Evolutionary conservation across 768 basidiomycete species (phyloP).

Genomic region (Clavulina sp.): DNA sequence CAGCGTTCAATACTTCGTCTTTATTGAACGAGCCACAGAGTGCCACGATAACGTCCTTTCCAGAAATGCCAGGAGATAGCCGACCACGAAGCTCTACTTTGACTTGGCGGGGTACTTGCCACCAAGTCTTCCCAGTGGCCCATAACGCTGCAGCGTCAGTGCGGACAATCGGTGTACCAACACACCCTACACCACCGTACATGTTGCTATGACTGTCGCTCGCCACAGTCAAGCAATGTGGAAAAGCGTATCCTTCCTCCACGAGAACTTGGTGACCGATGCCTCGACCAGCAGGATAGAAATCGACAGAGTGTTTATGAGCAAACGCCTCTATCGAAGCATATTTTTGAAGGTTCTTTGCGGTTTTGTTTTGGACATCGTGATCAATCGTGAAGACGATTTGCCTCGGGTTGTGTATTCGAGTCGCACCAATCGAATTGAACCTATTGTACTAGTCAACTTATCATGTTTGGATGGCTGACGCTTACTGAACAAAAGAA

Average conservation of each 20-base stretch:
- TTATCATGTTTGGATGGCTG: background rate
- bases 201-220: constrained; percentile 96
- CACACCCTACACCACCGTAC: constrained; percentile 95
- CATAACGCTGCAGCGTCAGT: constrained; percentile 91
- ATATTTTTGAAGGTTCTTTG: constrained; percentile 86
- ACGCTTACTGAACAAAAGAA: background rate
- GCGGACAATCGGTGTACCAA: constrained; percentile 93
- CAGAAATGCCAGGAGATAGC: constrained; percentile 78
- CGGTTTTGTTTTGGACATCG: constrained; percentile 88
- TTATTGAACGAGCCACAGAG: constrained; percentile 90
- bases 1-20: constrained; percentile 92
- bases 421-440: constrained; percentile 81
- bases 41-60: constrained; percentile 96
- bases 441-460: constrained; percentile 36
- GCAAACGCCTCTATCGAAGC: constrained; percentile 83
- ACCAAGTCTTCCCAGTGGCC: constrained; percentile 99
- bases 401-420: constrained; percentile 62
- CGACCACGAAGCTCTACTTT: constrained; percentile 78
- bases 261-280: constrained; percentile 97
- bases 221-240: constrained; percentile 85
- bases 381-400: constrained; percentile 95
- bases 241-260: constrained; percentile 97
- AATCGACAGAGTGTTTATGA: constrained; percentile 68
- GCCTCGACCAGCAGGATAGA: constrained; percentile 92
- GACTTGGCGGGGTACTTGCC: constrained; percentile 96